A percentile compares a stretch with the other conserved stretches of the same genome.
Conservation (phyloP, 2,329 filamentous ascomycete genomes). For the Diaporthe citrichinensis region DNA sequence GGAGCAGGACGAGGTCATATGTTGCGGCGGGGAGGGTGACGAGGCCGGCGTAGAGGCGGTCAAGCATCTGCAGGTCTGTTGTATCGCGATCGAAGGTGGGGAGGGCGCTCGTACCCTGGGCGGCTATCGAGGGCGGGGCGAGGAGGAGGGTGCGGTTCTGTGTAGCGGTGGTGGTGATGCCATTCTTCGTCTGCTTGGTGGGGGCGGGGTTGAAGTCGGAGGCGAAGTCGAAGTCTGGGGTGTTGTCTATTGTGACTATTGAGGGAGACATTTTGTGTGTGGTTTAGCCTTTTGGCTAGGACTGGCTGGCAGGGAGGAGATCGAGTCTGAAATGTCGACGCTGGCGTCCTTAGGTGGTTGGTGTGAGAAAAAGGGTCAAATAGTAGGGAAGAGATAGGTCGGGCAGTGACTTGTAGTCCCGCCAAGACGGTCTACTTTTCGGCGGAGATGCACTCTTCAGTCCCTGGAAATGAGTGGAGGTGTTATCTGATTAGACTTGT, state of each 20-base stretch:
- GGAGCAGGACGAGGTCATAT: slow-evolving; percentile 88
- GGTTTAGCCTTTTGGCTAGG: slow-evolving; percentile 36
- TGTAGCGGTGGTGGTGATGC: slow-evolving; percentile 45
- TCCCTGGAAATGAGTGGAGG: neutral
- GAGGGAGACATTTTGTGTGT: slow-evolving; percentile 62
- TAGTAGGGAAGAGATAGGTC: neutral
- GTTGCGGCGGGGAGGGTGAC: slow-evolving; percentile 81
- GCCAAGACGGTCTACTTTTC: slow-evolving; percentile 28
- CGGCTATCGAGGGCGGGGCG: slow-evolving; percentile 89
- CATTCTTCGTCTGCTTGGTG: slow-evolving; percentile 42
- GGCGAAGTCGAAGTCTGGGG: slow-evolving; percentile 64
- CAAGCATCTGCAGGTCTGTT: slow-evolving; percentile 97
- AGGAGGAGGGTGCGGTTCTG: slow-evolving; percentile 80
- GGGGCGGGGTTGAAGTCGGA: slow-evolving; percentile 48
- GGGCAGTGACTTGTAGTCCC: slow-evolving; percentile 14
- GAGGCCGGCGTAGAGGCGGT: slow-evolving; percentile 87
- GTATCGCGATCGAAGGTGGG: slow-evolving; percentile 79
- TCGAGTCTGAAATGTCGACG: neutral
- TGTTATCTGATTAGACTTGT: slow-evolving; percentile 9
- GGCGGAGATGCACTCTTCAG: slow-evolving; percentile 23
- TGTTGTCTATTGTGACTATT: slow-evolving; percentile 68
- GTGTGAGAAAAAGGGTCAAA: neutral
- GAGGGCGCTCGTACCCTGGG: slow-evolving; percentile 82
- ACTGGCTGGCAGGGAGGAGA: neutral
- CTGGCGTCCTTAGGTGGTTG: neutral